Percentiles rank a stretch among this genome's conserved stretches.
Evolutionary conservation across 768 basidiomycete genomes (phyloP).

Genomic region (Tylopilus felleus): DNA sequence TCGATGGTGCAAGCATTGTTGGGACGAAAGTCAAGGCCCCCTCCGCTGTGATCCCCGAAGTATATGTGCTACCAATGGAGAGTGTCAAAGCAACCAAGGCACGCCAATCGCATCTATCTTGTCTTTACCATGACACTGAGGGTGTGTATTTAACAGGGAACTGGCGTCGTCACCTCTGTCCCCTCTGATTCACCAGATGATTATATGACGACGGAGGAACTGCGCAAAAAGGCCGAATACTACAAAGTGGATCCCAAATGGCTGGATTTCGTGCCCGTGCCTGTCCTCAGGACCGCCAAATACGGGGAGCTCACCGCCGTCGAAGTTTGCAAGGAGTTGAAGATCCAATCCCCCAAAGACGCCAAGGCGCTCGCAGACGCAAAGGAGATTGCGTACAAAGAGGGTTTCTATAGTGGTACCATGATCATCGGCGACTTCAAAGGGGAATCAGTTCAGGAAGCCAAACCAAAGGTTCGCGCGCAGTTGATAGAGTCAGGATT

Average conservation of each 20-base stretch:
- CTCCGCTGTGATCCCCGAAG: constrained; percentile 74
- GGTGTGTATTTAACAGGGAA: constrained; percentile 55
- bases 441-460: constrained; percentile 84
- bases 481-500: constrained; percentile 73
- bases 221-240: constrained; percentile 94
- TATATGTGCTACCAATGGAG: constrained; percentile 99
- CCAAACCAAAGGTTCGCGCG: constrained; percentile 84
- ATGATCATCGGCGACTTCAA: constrained; percentile 93
- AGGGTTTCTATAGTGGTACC: constrained; percentile 92
- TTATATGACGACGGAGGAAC: constrained; percentile 82
- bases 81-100: constrained; percentile 93
- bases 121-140: constrained; percentile 2
- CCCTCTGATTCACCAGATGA: constrained; percentile 99
- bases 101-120: constrained; percentile 5
- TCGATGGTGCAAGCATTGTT: constrained; percentile 75
- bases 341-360: constrained; percentile 95
- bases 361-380: constrained; percentile 90
- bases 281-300: constrained; percentile 84
- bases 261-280: constrained; percentile 80
- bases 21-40: constrained; percentile 92
- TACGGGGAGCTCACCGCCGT: constrained; percentile 91
- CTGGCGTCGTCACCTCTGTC: constrained; percentile 96
- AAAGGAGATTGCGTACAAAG: constrained; percentile 97
- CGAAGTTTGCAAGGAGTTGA: constrained; percentile 78
- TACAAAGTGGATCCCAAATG: constrained; percentile 93